Percentiles rank a stretch among this genome's conserved stretches.
Conservation (phyloP, 2,329 filamentous ascomycete species). For the Epichloe sibirici region DNA sequence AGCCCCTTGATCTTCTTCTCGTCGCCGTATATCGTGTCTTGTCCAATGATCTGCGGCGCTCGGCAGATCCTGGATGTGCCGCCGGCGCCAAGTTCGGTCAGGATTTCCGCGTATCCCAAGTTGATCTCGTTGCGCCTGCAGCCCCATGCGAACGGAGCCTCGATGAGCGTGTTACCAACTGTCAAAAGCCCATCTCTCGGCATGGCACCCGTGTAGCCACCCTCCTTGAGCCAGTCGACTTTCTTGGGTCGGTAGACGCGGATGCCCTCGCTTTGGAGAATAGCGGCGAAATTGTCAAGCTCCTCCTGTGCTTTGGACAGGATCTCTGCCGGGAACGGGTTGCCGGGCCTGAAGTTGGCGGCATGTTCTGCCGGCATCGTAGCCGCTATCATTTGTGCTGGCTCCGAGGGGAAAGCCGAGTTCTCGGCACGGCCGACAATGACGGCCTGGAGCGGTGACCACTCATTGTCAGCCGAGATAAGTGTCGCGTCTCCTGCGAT, state of each 20-base stretch:
- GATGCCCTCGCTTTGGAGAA: constrained; percentile 11
- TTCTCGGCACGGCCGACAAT: constrained; percentile 15
- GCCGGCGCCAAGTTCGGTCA: background rate
- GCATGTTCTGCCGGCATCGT: constrained; percentile 8
- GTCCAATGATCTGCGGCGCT: constrained; percentile 4
- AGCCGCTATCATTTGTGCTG: constrained; percentile 11
- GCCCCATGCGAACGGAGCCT: constrained; percentile 17
- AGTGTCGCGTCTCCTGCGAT: background rate
- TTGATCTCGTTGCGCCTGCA: constrained; percentile 15
- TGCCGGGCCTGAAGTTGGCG: constrained; percentile 9
- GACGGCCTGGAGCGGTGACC: constrained; percentile 14
- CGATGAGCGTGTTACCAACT: constrained; percentile 18
- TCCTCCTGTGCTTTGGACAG: constrained; percentile 12
- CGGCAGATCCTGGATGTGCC: constrained; percentile 1
- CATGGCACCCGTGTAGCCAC: constrained; percentile 22
- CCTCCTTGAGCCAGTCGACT: constrained; percentile 12
- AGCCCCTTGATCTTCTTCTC: background rate
- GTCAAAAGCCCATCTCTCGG: constrained; percentile 19
- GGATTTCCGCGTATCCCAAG: constrained; percentile 6
- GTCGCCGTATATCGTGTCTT: constrained; percentile 12
- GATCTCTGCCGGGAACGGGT: constrained; percentile 11
- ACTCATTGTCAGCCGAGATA: constrained; percentile 13
- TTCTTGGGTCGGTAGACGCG: constrained; percentile 12
- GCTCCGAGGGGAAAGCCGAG: constrained; percentile 13
- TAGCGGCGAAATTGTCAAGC: constrained; percentile 12